Percentiles rank a stretch among this genome's conserved stretches.
phyloP scores from a whole-genome alignment of 1,284 basidiomycete genomes.

The Mycena sp. region DNA sequence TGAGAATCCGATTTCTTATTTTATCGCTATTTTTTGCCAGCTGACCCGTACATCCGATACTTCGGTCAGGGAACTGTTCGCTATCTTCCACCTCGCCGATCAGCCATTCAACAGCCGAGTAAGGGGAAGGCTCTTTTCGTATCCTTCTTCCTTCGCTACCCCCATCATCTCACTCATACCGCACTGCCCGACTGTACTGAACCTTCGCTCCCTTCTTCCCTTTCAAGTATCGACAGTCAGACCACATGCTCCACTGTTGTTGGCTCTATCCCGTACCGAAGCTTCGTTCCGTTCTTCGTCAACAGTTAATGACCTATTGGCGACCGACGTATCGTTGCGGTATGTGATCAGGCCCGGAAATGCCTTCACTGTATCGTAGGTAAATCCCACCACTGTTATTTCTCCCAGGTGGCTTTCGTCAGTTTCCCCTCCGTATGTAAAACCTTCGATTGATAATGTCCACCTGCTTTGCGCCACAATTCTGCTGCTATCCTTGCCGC shows the following conservation, averaged over 20 bases:
- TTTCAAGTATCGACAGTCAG: background rate
- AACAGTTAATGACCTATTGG: background rate
- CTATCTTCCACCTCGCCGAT: background rate
- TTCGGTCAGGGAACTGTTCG: background rate
- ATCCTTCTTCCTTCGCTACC: background rate
- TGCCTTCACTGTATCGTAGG: no score
- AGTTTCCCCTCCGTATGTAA: no score
- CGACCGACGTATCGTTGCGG: no score
- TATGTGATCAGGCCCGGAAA: no score
- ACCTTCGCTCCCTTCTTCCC: background rate
- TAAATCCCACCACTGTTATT: no score
- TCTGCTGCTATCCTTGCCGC: no score
- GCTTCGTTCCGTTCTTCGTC: background rate
- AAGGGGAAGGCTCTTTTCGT: background rate
- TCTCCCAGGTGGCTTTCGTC: no score
- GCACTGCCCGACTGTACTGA: background rate
- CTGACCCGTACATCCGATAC: slow-evolving; percentile 1
- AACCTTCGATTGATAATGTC: no score
- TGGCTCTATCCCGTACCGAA: background rate
- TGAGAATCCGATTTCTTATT: background rate
- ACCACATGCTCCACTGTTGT: slow-evolving; percentile 1
- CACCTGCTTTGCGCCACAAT: no score
- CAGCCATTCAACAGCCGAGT: background rate
- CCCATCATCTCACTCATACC: background rate
- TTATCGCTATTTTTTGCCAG: background rate